Conservation (phyloP, 768 basidiomycete genomes). For the Rhodotorula taiwanensis region DNA sequence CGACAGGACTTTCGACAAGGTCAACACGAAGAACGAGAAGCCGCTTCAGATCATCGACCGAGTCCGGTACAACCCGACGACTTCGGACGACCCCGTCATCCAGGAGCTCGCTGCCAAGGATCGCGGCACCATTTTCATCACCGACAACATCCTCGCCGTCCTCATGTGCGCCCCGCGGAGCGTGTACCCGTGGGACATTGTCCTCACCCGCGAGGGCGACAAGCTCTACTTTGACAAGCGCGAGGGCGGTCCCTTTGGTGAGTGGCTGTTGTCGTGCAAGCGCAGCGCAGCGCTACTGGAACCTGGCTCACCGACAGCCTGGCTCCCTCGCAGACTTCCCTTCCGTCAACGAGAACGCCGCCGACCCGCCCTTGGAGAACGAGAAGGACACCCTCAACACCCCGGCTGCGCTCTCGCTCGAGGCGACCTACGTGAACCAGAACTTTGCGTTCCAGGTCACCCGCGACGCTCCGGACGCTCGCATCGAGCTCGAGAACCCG, state of each 20-base stretch:
- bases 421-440: conserved; percentile 98
- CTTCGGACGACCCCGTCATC: conserved; percentile 95
- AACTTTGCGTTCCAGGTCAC: conserved; percentile 97
- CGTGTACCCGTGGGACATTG: conserved; percentile 97
- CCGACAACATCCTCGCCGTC: conserved; percentile 87
- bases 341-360: conserved; percentile 97
- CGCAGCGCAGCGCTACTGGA: no score
- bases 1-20: conserved; percentile 88
- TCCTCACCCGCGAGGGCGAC: conserved; percentile 86
- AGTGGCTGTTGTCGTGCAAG: no score
- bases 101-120: conserved; percentile 79
- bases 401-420: conserved; percentile 83
- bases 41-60: conserved; percentile 88
- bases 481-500: conserved; percentile 70
- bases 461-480: conserved; percentile 57
- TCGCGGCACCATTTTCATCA: conserved; percentile 81
- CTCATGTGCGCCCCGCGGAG: conserved; percentile 94
- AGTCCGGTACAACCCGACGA: conserved; percentile 94
- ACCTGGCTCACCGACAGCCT: no score
- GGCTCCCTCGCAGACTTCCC: conserved; percentile 56
- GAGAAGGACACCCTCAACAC: conserved; percentile 71
- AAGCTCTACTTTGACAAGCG: conserved; percentile 95
- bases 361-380: conserved; percentile 80
- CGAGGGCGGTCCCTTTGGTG: conserved; percentile 70
- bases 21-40: conserved; percentile 85